Evolutionary conservation across 176 grass and related monocot species (phyloP), one percentile per base, ranked within the genome.

Genomic region (Hordeum vulgare): DNA sequence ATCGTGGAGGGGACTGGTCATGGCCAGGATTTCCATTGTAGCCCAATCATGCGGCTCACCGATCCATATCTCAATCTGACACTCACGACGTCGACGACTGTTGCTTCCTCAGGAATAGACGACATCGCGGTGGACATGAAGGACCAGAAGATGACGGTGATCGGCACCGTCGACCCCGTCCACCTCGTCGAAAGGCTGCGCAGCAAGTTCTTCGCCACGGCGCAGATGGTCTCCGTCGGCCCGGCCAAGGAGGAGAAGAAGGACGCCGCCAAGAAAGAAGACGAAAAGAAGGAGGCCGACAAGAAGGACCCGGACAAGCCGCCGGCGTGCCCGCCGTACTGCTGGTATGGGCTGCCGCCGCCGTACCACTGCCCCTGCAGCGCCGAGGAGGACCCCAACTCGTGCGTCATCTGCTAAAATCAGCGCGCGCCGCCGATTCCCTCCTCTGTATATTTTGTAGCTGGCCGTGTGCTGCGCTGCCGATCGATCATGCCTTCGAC

Each of bases 321-420:
- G 1, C 6, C 5, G 14, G 9, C 9, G 17, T 80, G 79, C 80
- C 73, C 69, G 76, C 82, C 40, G 12, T 72, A 20, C 66, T n/a
- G n/a, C n/a, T 84, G 31, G 63, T 86, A 33, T 53, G 41, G 1
- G 75, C 78, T 23, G 53, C 8, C 56, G 21, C 67, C 69, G 12
- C 75, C 21, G 26, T 80, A 85, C 14, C 65, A 67, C n/a, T 86
- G 90, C 81, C 37, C 82, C 69, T 82, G 35, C 42, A 90, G 90
- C 85, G 31, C 61, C 39, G 95, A 95, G 49, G 95, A 95, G 69
- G 63, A 95, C 66, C 89, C 95, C 15, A 94, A 95, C 76, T 75
- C 82, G 5, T 98, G 95, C 76, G 82, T 85, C 59, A 88, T 98
- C 59, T 86, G 58, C 81, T 97, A 77, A 93, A 77, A 93, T 53